Evolutionary conservation across 768 basidiomycete species (phyloP), one percentile per base, ranked within the genome.

Genomic region (Lactarius psammicola): DNA sequence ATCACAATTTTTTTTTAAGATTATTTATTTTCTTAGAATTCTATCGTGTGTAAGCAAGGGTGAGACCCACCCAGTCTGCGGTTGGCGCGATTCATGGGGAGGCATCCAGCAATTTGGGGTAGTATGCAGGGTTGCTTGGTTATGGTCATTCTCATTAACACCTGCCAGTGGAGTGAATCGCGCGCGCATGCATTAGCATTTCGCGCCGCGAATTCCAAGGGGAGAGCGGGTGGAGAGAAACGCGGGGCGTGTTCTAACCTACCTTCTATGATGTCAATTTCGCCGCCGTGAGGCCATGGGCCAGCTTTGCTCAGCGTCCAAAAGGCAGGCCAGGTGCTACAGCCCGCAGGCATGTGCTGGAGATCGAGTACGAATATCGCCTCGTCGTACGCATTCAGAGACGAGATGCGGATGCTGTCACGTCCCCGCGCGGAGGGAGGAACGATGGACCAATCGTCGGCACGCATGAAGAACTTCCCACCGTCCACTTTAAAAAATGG

Each of bases 191-290:
- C 26, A 23, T 57, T 31, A 56, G 31, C 17, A 56, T 56, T 49
- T n/a, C n/a, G n/a, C n/a, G n/a, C n/a, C n/a, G n/a, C n/a, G n/a
- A n/a, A n/a, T n/a, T 34, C n/a, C 2, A 36, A 62, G 42, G 18
- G 26, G 31, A 10, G 20, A 31, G 4, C 17, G 44, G 42, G 18
- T 8, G 23, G 5, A 30, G 33, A n/a, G 17, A 61, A 17, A 26
- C 4, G 23, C 9, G 40, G 23, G 23, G 49, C 26, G 28, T 30
- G 26, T 51, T 23, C 65, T 51, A 53, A 81, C 84, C n/a, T n/a
- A n/a, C n/a, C 85, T 75, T 87, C 86, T 28, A 87, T 80, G 62
- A 87, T 81, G 72, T 86, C 85, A 38, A 85, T 82, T 69, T 87
- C 85, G 5, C 85, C 85, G n/a, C 82, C 83, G 3, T 76, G 51